Evolutionary conservation across 1,139 yeast genomes (phyloP).

Genomic region (Zygosaccharomyces pseudobailii): DNA sequence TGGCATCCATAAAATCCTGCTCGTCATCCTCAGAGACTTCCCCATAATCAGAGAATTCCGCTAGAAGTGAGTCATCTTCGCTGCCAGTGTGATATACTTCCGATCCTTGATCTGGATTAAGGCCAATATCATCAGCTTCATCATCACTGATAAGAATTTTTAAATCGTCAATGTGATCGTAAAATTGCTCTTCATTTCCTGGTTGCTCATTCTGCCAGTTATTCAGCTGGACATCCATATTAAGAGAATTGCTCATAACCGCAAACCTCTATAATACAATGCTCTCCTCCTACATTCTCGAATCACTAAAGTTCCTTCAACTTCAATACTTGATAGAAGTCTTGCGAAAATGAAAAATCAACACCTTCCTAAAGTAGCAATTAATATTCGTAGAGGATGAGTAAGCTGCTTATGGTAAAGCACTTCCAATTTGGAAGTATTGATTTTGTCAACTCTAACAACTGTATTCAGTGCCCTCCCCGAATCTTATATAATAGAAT

Average conservation of each 20-base stretch:
- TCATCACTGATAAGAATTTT: constrained; percentile 16
- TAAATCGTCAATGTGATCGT: constrained; percentile 29
- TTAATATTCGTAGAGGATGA: neutral
- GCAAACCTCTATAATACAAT: neutral
- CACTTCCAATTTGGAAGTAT: neutral
- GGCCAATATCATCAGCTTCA: constrained; percentile 11
- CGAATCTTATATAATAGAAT: too few relatives aligned
- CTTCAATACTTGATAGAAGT: neutral
- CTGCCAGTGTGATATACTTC: constrained; percentile 23
- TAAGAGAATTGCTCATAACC: neutral
- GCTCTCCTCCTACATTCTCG: neutral
- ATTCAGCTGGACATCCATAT: constrained; percentile 13
- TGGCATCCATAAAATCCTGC: constrained; percentile 52
- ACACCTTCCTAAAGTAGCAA: neutral
- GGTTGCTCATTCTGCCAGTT: constrained; percentile 12
- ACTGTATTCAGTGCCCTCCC: too few relatives aligned
- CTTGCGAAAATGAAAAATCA: neutral
- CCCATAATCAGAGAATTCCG: constrained; percentile 37
- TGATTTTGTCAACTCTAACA: too few relatives aligned
- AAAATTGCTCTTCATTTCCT: constrained; percentile 29
- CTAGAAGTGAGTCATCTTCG: constrained; percentile 30
- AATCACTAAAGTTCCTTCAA: neutral
- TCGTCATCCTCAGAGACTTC: constrained; percentile 37
- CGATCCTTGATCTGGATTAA: constrained; percentile 17
- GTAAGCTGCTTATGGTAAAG: neutral